Percentiles rank a stretch among this genome's conserved stretches.
These are phyloP conservation scores for Fusarium tuaranense DNA, from an alignment of 2,329 filamentous ascomycete species.

Conservation along the genomic window DNA sequence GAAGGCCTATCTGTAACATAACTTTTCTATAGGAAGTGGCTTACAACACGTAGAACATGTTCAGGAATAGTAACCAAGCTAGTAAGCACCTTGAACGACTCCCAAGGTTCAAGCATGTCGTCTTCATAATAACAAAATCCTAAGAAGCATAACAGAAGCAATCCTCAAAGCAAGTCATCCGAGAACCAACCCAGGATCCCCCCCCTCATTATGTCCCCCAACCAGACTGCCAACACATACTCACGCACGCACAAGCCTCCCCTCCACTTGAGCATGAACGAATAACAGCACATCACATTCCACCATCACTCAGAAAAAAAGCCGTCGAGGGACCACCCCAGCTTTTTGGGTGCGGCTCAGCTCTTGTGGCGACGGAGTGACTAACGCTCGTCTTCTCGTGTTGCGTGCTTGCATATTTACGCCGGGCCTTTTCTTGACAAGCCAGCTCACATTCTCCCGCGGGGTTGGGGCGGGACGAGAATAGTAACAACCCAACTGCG, in stretches of 20 bases:
- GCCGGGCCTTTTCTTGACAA: constrained; percentile 3
- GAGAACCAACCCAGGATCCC: not conserved
- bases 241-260: not conserved
- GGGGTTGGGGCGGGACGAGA: constrained; percentile 1
- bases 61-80: not conserved
- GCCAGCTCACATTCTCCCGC: not conserved
- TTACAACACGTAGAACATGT: not conserved
- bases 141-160: not conserved
- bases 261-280: not conserved
- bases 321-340: not conserved
- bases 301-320: not conserved
- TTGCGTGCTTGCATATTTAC: constrained; percentile 3
- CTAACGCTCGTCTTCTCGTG: constrained; percentile 17
- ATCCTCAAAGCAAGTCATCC: not conserved
- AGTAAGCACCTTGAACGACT: not conserved
- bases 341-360: not conserved
- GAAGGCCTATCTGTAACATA: not conserved
- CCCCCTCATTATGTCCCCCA: not conserved
- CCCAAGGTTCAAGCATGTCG: not conserved
- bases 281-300: not conserved
- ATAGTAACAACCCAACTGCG: constrained; percentile 3
- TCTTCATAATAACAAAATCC: not conserved
- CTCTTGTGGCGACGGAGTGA: not conserved
- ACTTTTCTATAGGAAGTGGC: not conserved
- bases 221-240: constrained; percentile 1